A percentile compares a stretch with the other conserved stretches of the same genome.
Evolutionary conservation across 108 stramenopile species (phyloP).

Genomic region (Cyclostephanos invisitatus): DNA sequence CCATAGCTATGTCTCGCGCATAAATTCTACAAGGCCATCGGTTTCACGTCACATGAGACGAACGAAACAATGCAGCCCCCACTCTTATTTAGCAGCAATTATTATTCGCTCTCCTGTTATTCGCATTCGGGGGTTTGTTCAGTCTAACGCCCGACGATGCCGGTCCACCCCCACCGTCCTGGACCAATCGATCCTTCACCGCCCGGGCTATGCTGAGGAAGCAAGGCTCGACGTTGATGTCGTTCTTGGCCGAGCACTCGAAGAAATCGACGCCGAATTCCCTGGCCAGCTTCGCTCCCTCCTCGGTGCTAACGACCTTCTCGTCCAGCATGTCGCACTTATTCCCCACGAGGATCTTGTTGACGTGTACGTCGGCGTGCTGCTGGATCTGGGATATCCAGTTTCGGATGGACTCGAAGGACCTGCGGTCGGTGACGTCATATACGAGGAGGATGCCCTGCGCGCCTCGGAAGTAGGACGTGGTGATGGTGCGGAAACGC

Average conservation of each 20-base stretch:
- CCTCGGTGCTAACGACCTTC: slow-evolving; percentile 93
- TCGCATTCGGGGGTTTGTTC: slow-evolving; percentile 1
- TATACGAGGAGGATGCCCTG: slow-evolving; percentile 99
- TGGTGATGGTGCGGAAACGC: slow-evolving; percentile 95
- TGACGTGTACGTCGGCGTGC: slow-evolving; percentile 95
- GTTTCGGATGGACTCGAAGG: slow-evolving; percentile 96
- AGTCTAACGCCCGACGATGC: slow-evolving; percentile 37
- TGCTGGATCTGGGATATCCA: slow-evolving; percentile 99
- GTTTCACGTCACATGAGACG: neutral
- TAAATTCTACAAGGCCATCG: neutral
- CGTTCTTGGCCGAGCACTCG: slow-evolving; percentile 97
- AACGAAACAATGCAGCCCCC: neutral
- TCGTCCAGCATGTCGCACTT: slow-evolving; percentile 98
- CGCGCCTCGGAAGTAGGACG: slow-evolving; percentile 94
- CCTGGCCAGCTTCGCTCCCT: slow-evolving; percentile 90
- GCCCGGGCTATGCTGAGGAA: slow-evolving; percentile 83
- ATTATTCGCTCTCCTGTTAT: slow-evolving; percentile 1
- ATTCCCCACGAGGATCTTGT: slow-evolving; percentile 98
- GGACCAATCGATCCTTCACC: slow-evolving; percentile 84
- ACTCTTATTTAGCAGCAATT: slow-evolving; percentile 16
- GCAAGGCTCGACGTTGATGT: slow-evolving; percentile 89
- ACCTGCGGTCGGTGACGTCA: slow-evolving; percentile 98
- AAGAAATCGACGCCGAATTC: slow-evolving; percentile 96
- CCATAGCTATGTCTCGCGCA: neutral
- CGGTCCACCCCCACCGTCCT: slow-evolving; percentile 83